These are phyloP conservation scores for Ochetophila trinervis DNA, from an alignment of 306 rosid genomes.

Conservation along the genomic window DNA sequence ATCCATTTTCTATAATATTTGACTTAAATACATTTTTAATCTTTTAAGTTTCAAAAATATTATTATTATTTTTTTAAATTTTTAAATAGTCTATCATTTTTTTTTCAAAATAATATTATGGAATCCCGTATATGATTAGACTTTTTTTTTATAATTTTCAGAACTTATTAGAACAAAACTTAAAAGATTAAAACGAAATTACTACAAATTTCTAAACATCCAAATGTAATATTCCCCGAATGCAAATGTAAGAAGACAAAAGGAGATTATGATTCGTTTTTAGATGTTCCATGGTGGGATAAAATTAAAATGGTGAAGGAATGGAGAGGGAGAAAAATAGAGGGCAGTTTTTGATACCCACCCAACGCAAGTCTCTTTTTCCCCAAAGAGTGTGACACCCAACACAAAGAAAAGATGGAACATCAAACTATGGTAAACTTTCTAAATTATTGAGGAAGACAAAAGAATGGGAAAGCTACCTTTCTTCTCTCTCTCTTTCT, in stretches of 20 bases:
- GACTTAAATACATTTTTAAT: no score
- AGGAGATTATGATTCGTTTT: not conserved
- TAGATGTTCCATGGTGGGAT: not conserved
- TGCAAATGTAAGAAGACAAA: not conserved
- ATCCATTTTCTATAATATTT: no score
- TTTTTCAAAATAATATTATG: no score
- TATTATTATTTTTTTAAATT: no score
- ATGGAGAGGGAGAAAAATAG: constrained; percentile 27
- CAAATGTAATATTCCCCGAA: no score
- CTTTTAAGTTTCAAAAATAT: no score
- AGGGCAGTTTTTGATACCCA: constrained; percentile 52
- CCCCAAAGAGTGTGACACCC: constrained; percentile 33
- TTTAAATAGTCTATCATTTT: no score
- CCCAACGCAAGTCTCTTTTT: constrained; percentile 33
- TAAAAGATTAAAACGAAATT: no score
- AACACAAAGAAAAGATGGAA: constrained; percentile 38
- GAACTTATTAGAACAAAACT: no score
- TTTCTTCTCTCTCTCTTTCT: constrained; percentile 34
- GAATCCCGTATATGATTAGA: no score
- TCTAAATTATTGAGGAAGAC: constrained; percentile 52
- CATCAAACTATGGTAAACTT: constrained; percentile 43
- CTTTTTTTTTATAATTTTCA: no score
- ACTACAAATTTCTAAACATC: no score
- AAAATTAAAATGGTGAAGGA: constrained; percentile 4
- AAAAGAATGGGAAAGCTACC: constrained; percentile 53